A percentile compares a stretch with the other conserved stretches of the same genome.
These are phyloP conservation scores for Rhodotorula sp. DNA, from an alignment of 1,284 basidiomycete genomes.

Conservation along the genomic window DNA sequence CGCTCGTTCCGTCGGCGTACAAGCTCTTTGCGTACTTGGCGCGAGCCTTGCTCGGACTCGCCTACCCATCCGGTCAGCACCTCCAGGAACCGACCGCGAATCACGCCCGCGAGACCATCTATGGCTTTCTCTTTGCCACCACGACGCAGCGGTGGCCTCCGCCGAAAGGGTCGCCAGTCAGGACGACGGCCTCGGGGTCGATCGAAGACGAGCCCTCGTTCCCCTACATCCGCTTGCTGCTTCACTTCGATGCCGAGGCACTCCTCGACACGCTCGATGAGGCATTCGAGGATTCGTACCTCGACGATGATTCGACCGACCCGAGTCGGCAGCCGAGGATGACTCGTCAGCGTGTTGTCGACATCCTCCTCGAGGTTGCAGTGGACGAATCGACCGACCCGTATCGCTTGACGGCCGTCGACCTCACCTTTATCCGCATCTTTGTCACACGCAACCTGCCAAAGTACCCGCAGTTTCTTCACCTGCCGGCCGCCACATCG, in stretches of 20 bases:
- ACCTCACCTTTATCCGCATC: slow-evolving; percentile 82
- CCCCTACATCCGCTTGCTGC: slow-evolving; percentile 79
- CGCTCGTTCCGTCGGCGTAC: slow-evolving; percentile 72
- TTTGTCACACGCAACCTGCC: slow-evolving; percentile 95
- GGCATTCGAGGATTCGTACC: slow-evolving; percentile 87
- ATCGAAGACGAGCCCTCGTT: slow-evolving; percentile 56
- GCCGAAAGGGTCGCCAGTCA: slow-evolving; percentile 57
- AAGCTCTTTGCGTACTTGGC: slow-evolving; percentile 92
- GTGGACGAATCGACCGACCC: slow-evolving; percentile 47
- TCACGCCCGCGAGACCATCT: slow-evolving; percentile 51
- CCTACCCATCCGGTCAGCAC: slow-evolving; percentile 79
- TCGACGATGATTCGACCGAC: slow-evolving; percentile 71
- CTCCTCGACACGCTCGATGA: slow-evolving; percentile 91
- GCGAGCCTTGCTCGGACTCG: slow-evolving; percentile 74
- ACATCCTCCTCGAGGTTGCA: slow-evolving; percentile 78
- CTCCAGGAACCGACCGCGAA: slow-evolving; percentile 63
- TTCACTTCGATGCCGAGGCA: slow-evolving; percentile 89
- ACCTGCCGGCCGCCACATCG: slow-evolving; percentile 64
- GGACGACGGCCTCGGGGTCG: slow-evolving; percentile 29
- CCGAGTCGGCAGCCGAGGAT: slow-evolving; percentile 49
- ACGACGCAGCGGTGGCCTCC: slow-evolving; percentile 50
- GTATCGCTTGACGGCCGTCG: slow-evolving; percentile 55
- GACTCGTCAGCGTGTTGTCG: slow-evolving; percentile 77
- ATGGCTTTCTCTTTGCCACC: slow-evolving; percentile 41
- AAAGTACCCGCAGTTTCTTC: slow-evolving; percentile 89